phyloP scores from a whole-genome alignment of 306 rosid genomes.

The Cicer bijugum region DNA sequence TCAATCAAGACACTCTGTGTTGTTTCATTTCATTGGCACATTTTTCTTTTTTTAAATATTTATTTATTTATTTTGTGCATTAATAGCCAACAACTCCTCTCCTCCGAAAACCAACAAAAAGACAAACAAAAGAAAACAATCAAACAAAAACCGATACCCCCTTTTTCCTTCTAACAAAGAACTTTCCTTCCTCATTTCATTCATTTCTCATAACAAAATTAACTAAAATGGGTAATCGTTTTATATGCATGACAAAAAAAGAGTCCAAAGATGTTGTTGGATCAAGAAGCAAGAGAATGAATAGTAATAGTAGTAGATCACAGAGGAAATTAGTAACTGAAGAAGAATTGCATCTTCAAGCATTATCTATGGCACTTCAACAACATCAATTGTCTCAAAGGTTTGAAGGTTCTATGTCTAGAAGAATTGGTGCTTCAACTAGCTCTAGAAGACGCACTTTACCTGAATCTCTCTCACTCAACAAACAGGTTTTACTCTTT shows the following conservation, averaged over 20 bases:
- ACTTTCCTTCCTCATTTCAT: slow-evolving; percentile 11
- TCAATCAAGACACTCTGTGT: not conserved
- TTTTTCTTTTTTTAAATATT: not conserved
- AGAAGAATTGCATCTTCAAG: slow-evolving; percentile 91
- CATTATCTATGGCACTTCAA: slow-evolving; percentile 87
- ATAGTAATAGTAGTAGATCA: slow-evolving; percentile 55
- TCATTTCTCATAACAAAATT: slow-evolving; percentile 17
- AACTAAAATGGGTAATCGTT: slow-evolving; percentile 79
- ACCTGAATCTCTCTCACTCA: slow-evolving; percentile 61
- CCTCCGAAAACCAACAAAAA: slow-evolving; percentile 6
- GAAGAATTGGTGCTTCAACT: slow-evolving; percentile 87
- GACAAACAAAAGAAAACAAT: not conserved
- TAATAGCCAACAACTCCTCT: slow-evolving; percentile 11
- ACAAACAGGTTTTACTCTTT: slow-evolving; percentile 58
- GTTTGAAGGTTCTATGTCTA: slow-evolving; percentile 95
- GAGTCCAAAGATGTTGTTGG: slow-evolving; percentile 76
- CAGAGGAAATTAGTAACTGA: slow-evolving; percentile 83
- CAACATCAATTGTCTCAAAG: slow-evolving; percentile 96
- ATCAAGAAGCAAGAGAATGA: slow-evolving; percentile 84
- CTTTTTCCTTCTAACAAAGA: not conserved
- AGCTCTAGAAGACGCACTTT: slow-evolving; percentile 76
- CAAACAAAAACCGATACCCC: not conserved
- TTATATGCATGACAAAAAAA: slow-evolving; percentile 83
- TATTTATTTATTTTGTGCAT: not conserved
- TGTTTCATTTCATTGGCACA: not conserved